phyloP scores from a whole-genome alignment of 164 flowering plant species.

The Saururus chinensis region DNA sequence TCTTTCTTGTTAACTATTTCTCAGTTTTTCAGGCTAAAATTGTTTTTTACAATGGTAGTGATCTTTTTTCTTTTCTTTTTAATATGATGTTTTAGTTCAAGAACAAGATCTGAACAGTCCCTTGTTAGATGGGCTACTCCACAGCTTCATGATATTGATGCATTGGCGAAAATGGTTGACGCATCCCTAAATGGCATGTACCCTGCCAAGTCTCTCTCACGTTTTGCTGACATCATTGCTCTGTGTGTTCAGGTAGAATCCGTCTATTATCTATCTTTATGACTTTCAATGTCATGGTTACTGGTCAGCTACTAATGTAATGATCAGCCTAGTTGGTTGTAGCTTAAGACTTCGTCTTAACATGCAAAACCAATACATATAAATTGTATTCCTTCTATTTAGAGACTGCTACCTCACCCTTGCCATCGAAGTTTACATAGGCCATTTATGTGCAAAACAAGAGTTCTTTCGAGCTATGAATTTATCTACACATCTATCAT shows the following conservation, averaged over 20 bases:
- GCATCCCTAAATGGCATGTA: slow-evolving; percentile 84
- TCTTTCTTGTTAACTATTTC: not conserved
- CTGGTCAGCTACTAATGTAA: no score
- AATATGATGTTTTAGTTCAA: slow-evolving; percentile 49
- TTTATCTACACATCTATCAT: no score
- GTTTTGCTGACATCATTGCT: slow-evolving; percentile 94
- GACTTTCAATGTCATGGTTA: no score
- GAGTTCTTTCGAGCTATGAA: no score
- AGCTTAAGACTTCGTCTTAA: no score
- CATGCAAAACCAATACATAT: no score
- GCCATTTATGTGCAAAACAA: no score
- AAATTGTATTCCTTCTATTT: no score
- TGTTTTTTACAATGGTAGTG: not conserved
- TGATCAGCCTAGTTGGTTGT: no score
- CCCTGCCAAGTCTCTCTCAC: slow-evolving; percentile 90
- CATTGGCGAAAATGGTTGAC: slow-evolving; percentile 95
- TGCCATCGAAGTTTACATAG: no score
- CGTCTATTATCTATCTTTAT: not conserved
- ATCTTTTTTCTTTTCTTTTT: not conserved
- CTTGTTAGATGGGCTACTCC: slow-evolving; percentile 99
- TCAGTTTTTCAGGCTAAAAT: not conserved
- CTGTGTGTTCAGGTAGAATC: slow-evolving; percentile 80
- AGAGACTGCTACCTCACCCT: no score
- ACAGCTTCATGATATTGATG: slow-evolving; percentile 94
- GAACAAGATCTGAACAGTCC: slow-evolving; percentile 81